Evolutionary conservation across 108 stramenopile genomes (phyloP).

Genomic region (Cyclostephanos tholiformis): DNA sequence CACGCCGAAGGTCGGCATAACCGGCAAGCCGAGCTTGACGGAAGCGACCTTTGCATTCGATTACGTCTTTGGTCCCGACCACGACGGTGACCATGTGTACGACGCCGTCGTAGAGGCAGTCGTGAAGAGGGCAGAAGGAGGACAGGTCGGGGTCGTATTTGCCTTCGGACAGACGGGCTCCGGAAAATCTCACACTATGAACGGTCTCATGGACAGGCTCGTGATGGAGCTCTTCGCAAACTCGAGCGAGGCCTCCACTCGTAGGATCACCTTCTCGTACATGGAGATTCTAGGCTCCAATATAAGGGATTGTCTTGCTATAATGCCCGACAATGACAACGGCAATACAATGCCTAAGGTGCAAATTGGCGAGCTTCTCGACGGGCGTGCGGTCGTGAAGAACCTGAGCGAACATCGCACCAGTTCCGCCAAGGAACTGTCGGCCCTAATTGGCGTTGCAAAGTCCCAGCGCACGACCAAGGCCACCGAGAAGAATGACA

Average conservation of each 20-base stretch:
- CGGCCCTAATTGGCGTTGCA: slow-evolving; percentile 73
- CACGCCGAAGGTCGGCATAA: slow-evolving; percentile 20
- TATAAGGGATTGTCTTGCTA: slow-evolving; percentile 87
- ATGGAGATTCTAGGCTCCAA: slow-evolving; percentile 83
- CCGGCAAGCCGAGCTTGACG: slow-evolving; percentile 18
- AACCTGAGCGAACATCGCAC: slow-evolving; percentile 71
- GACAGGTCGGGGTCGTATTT: slow-evolving; percentile 93
- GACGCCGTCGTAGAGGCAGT: slow-evolving; percentile 70
- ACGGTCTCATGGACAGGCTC: slow-evolving; percentile 82
- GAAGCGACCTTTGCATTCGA: slow-evolving; percentile 64
- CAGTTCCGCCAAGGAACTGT: slow-evolving; percentile 63
- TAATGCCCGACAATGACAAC: slow-evolving; percentile 66
- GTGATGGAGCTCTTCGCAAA: slow-evolving; percentile 78
- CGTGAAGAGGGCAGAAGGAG: slow-evolving; percentile 94
- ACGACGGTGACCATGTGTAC: slow-evolving; percentile 72
- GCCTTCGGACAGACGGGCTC: slow-evolving; percentile 90
- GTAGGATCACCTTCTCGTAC: slow-evolving; percentile 86
- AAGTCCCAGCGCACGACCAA: slow-evolving; percentile 84
- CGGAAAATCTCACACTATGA: slow-evolving; percentile 96
- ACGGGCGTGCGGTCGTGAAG: slow-evolving; percentile 75
- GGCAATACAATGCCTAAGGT: slow-evolving; percentile 41
- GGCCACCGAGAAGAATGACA: slow-evolving; percentile 92
- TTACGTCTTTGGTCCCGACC: slow-evolving; percentile 76
- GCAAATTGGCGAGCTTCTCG: slow-evolving; percentile 88
- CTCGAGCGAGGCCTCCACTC: slow-evolving; percentile 52